Percentiles rank a stretch among this genome's conserved stretches.
Conservation (phyloP, 2,329 filamentous ascomycete species). For the Scopulariopsis brevicaulis region DNA sequence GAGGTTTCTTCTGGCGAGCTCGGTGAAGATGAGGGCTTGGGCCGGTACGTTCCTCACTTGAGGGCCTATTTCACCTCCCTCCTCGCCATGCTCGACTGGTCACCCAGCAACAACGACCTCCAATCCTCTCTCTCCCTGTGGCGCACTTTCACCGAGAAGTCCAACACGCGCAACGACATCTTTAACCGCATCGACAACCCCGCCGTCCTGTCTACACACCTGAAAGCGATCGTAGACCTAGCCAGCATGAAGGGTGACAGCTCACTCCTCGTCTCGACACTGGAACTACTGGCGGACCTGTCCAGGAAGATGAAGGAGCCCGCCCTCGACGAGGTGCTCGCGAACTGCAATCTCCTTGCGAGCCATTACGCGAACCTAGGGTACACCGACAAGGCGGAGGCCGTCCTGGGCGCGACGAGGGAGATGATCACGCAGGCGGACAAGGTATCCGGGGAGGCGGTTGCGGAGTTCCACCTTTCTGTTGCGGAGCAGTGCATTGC, state of each 20-base stretch:
- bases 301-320: slow-evolving; percentile 17
- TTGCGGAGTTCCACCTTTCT: slow-evolving; percentile 49
- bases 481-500: slow-evolving; percentile 65
- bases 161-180: slow-evolving; percentile 26
- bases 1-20: slow-evolving; percentile 22
- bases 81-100: slow-evolving; percentile 23
- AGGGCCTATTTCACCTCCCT: slow-evolving; percentile 31
- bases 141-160: slow-evolving; percentile 27
- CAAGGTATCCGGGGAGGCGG: slow-evolving; percentile 23
- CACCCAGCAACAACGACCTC: slow-evolving; percentile 18
- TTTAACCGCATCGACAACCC: slow-evolving; percentile 35
- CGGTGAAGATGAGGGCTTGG: slow-evolving; percentile 32
- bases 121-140: slow-evolving; percentile 28
- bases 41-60: slow-evolving; percentile 35
- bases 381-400: slow-evolving; percentile 34
- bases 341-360: slow-evolving; percentile 34
- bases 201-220: slow-evolving; percentile 32
- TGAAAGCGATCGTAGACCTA: slow-evolving; percentile 39
- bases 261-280: slow-evolving; percentile 29
- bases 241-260: slow-evolving; percentile 38
- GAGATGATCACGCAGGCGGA: slow-evolving; percentile 27
- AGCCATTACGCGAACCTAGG: slow-evolving; percentile 43
- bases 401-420: slow-evolving; percentile 46
- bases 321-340: slow-evolving; percentile 24
- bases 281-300: slow-evolving; percentile 33